Percentiles rank a stretch among this genome's conserved stretches.
These are phyloP conservation scores for Gomphus bonarii DNA, from an alignment of 1,284 basidiomycete genomes.

Conservation along the genomic window DNA sequence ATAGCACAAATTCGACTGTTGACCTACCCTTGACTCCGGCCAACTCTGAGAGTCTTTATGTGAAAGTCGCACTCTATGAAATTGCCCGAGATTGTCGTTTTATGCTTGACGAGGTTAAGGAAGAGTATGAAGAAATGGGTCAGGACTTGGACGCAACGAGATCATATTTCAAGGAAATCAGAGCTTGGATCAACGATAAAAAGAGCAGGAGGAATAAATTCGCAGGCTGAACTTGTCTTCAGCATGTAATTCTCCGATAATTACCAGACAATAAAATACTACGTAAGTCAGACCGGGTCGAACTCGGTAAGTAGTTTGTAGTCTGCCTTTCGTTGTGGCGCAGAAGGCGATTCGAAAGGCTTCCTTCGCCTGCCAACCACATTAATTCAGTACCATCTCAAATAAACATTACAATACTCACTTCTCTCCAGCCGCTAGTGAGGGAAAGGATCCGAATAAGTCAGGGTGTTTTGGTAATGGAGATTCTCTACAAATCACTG, in stretches of 20 bases:
- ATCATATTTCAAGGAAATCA: conserved; percentile 53
- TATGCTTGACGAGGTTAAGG: conserved; percentile 53
- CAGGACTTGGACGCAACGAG: conserved; percentile 57
- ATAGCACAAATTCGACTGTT: neutral
- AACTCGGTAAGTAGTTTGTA: conserved; percentile 44
- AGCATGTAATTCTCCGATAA: neutral
- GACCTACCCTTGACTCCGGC: neutral
- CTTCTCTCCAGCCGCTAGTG: conserved; percentile 94
- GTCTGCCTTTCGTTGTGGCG: conserved; percentile 55
- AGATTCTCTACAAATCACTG: conserved; percentile 54
- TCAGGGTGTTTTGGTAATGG: conserved; percentile 97
- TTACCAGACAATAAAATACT: neutral
- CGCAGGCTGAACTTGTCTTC: neutral
- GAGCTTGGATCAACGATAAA: conserved; percentile 17
- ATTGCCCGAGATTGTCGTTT: conserved; percentile 59
- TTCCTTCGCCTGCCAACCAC: conserved; percentile 48
- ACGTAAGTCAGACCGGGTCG: conserved; percentile 19
- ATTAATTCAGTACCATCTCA: neutral
- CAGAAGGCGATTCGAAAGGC: conserved; percentile 67
- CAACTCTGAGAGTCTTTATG: conserved; percentile 34
- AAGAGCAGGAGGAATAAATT: neutral
- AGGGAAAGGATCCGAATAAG: conserved; percentile 93
- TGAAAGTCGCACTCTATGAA: conserved; percentile 48
- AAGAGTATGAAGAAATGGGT: conserved; percentile 60
- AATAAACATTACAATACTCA: conserved; percentile 27